These are phyloP conservation scores for Ceratocystis alfenasii DNA, from an alignment of 2,329 filamentous ascomycete species.

Conservation along the genomic window DNA sequence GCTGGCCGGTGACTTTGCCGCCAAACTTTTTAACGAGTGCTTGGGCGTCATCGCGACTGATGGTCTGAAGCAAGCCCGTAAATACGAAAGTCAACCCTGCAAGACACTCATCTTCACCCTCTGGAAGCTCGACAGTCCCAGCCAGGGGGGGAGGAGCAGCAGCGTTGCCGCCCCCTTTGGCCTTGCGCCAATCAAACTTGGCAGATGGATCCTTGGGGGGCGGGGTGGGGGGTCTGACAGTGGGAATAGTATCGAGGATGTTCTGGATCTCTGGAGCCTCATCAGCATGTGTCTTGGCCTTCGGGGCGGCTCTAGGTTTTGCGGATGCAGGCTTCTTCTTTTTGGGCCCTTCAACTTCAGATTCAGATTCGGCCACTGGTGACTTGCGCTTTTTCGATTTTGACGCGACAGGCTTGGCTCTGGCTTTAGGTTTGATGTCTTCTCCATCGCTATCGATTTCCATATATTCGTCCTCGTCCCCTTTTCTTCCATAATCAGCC, in stretches of 20 bases:
- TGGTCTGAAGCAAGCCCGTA: slow-evolving; percentile 69
- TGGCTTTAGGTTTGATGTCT: slow-evolving; percentile 36
- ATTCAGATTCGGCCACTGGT: slow-evolving; percentile 41
- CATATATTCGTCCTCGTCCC: slow-evolving; percentile 57
- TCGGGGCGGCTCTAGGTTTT: slow-evolving; percentile 44
- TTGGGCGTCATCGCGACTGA: slow-evolving; percentile 75
- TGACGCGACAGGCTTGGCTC: slow-evolving; percentile 28
- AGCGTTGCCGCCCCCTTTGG: slow-evolving; percentile 46
- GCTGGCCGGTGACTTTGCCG: slow-evolving; percentile 73
- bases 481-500: slow-evolving; percentile 55
- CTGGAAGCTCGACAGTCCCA: slow-evolving; percentile 59
- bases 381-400: slow-evolving; percentile 47
- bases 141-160: slow-evolving; percentile 49
- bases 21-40: slow-evolving; percentile 85
- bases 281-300: slow-evolving; percentile 55
- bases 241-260: slow-evolving; percentile 80
- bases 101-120: slow-evolving; percentile 78
- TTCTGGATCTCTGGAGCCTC: slow-evolving; percentile 58
- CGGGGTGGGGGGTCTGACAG: slow-evolving; percentile 70
- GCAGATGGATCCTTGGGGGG: slow-evolving; percentile 55
- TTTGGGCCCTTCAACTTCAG: slow-evolving; percentile 46
- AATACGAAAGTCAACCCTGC: slow-evolving; percentile 88
- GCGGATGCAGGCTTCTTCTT: slow-evolving; percentile 51
- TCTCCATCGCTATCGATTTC: slow-evolving; percentile 53
- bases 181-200: slow-evolving; percentile 72